Evolutionary conservation across 257 asterid genomes (phyloP), one percentile per base, ranked within the genome.

Genomic region (Nicotiana knightiana): DNA sequence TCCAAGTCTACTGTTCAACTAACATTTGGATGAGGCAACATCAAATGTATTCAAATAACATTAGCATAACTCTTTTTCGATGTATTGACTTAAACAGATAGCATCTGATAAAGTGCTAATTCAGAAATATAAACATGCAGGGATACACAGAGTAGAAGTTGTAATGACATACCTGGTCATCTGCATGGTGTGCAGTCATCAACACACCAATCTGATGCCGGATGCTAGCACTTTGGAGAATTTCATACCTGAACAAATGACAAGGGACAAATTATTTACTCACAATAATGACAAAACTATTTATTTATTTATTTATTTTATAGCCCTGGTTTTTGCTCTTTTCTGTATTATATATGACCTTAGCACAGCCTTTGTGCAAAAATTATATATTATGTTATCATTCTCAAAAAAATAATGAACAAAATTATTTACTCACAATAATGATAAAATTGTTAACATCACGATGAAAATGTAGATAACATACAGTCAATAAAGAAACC

Each of bases 161-260:
- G 62, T 0, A 62, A 77, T 83, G 84, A 28, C 21, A 62, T 82
- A 95, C 99, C 97, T 96, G 99, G 88, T 96, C 99, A 87, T 96
- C 99, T 37, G 95, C 94, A 84, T 96, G 99, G 85, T 94, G 98
- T n/a, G 98, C 99, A 67, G 91, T 81, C 91, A 96, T 85, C 70
- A 96, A 76, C 70, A 90, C 82, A 76, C 92, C 93, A 63, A 89
- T 88, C 78, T 87, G 87, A 82, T 91, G 90, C 21, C 83, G 85
- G 71, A 86, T 66, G 73, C 99, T 93, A 86, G 90, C 86, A 75
- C 83, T 83, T 80, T 84, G 97, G 81, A 96, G 85, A 33, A 88
- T 85, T 73, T 90, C 91, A 80, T 96, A 96, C 93, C 99, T 96
- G 88, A 66, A 73, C 21, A 67, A 58, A 78, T 37, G 26, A 30